A percentile compares a stretch with the other conserved stretches of the same genome.
These are phyloP conservation scores for Solanum tarapatanum DNA, from an alignment of 257 asterid genomes.

Conservation along the genomic window DNA sequence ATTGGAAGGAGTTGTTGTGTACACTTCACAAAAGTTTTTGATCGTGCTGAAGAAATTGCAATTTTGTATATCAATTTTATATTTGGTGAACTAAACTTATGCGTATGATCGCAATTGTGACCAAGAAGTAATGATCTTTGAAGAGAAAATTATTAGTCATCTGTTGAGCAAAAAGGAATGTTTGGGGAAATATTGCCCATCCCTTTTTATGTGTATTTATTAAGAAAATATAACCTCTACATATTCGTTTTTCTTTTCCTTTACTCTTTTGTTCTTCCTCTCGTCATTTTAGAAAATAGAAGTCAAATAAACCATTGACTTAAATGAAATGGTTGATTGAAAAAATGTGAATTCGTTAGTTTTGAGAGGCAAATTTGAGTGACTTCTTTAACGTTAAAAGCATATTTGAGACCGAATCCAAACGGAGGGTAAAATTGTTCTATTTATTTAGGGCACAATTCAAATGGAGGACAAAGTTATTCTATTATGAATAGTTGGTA, in stretches of 20 bases:
- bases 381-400: background rate
- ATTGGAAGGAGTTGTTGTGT: background rate
- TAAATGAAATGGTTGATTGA: background rate
- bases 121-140: background rate
- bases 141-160: background rate
- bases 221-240: background rate
- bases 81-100: background rate
- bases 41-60: background rate
- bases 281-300: background rate
- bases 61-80: background rate
- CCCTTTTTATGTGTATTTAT: background rate
- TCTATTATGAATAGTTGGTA: background rate
- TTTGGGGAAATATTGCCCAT: background rate
- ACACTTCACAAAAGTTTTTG: background rate
- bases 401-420: background rate
- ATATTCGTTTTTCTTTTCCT: background rate
- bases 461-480: background rate
- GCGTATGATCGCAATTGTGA: background rate
- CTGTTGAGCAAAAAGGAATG: background rate
- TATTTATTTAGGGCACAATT: background rate
- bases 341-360: background rate
- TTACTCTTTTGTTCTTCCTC: background rate
- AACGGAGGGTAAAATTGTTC: background rate
- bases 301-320: background rate
- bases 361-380: background rate